A percentile compares a stretch with the other conserved stretches of the same genome.
Conservation (phyloP, 805 yeast species). For the Cyberlindnera lachancei region DNA sequence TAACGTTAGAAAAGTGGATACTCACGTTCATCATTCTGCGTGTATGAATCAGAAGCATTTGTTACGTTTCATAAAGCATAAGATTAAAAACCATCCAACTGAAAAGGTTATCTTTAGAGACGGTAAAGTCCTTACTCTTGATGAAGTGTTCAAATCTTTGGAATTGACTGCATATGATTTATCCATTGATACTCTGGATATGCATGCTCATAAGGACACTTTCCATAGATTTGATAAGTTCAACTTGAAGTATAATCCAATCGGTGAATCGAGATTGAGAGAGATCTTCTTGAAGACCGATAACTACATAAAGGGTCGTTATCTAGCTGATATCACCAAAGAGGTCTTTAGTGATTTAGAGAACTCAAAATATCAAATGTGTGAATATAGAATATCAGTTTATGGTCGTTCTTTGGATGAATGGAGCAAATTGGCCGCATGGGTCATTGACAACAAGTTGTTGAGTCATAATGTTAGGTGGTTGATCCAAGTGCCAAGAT, state of each 20-base stretch:
- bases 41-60: slow-evolving; percentile 98
- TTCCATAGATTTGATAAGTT: slow-evolving; percentile 97
- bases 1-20: slow-evolving; percentile 93
- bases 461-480: slow-evolving; percentile 93
- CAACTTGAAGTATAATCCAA: slow-evolving; percentile 93
- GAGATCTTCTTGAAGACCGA: slow-evolving; percentile 95
- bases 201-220: slow-evolving; percentile 99
- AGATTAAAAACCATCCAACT: slow-evolving; percentile 77
- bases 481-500: slow-evolving; percentile 91
- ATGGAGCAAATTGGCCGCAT: slow-evolving; percentile 92
- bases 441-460: slow-evolving; percentile 92
- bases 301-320: slow-evolving; percentile 80
- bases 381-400: slow-evolving; percentile 89
- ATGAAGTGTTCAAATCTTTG: slow-evolving; percentile 87
- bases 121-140: slow-evolving; percentile 76
- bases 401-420: slow-evolving; percentile 87
- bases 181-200: slow-evolving; percentile 93
- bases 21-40: slow-evolving; percentile 98
- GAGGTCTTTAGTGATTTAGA: slow-evolving; percentile 94
- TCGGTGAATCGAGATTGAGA: slow-evolving; percentile 95
- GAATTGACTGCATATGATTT: slow-evolving; percentile 90
- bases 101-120: slow-evolving; percentile 94
- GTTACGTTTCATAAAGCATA: slow-evolving; percentile 88
- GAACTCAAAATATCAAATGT: slow-evolving; percentile 93
- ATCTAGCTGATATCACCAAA: slow-evolving; percentile 86